These are phyloP conservation scores for Nematocida minor DNA, from an alignment of 371 early-diverging fungal genomes.

Conservation along the genomic window DNA sequence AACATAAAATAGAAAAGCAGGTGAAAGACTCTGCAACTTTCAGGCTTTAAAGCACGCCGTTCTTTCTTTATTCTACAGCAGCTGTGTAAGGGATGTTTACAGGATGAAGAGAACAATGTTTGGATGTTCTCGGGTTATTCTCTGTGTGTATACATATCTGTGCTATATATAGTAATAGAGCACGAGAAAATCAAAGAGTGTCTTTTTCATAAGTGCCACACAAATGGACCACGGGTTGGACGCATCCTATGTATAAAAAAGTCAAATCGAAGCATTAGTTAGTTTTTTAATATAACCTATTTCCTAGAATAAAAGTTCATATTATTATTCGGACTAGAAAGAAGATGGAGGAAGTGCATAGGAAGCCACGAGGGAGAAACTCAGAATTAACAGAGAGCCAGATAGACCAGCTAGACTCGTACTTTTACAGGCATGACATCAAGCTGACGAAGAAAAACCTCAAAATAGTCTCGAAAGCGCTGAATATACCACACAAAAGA, in stretches of 20 bases:
- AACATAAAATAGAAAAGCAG: slow-evolving; percentile 48
- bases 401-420: slow-evolving; percentile 51
- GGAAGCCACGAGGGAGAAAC: slow-evolving; percentile 27
- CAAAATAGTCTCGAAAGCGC: slow-evolving; percentile 47
- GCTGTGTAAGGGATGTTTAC: too few relatives aligned
- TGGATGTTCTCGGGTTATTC: too few relatives aligned
- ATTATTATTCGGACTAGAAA: not conserved
- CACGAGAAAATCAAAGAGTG: too few relatives aligned
- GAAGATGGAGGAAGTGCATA: slow-evolving; percentile 29
- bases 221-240: not conserved
- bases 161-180: too few relatives aligned
- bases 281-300: slow-evolving; percentile 13
- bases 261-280: slow-evolving; percentile 4
- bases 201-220: not conserved
- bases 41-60: too few relatives aligned
- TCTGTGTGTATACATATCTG: too few relatives aligned
- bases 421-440: slow-evolving; percentile 48
- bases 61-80: too few relatives aligned
- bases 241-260: not conserved
- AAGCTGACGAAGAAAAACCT: slow-evolving; percentile 57
- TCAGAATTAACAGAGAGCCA: slow-evolving; percentile 37
- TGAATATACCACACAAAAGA: slow-evolving; percentile 55
- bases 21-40: not conserved
- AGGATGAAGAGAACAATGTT: too few relatives aligned
- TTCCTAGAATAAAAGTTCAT: not conserved